Evolutionary conservation across 306 rosid genomes (phyloP), one percentile per base, ranked within the genome.

Genomic region (Coriaria nepalensis): DNA sequence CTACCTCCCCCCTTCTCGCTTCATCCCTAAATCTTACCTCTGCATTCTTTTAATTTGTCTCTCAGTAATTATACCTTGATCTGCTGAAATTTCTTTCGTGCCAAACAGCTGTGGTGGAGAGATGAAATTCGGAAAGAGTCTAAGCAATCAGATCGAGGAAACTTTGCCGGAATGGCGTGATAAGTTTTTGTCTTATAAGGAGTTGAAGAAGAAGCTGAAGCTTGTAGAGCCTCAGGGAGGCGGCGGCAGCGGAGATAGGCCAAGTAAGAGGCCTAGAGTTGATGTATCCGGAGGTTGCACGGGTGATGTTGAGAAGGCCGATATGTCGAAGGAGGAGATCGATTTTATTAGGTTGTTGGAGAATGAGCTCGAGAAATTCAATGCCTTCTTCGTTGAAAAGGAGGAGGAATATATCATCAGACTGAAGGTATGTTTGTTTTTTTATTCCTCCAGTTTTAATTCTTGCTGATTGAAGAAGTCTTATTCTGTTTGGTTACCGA

Each of bases 61-160:
- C n/a, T n/a, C n/a, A n/a, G n/a, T n/a, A n/a, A n/a, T n/a, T n/a
- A n/a, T n/a, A n/a, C n/a, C n/a, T n/a, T n/a, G n/a, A n/a, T n/a
- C n/a, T n/a, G n/a, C n/a, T n/a, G n/a, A n/a, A n/a, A n/a, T n/a
- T n/a, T n/a, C n/a, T n/a, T n/a, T 29, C 20, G 20, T 7, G 10
- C 36, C 20, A 2, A 14, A 9, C 5, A 43, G 8, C 46, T n/a
- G n/a, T n/a, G 34, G 35, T 9, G 2, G 12, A 35, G 40, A 35
- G 45, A 87, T 87, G 96, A 87, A 87, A 70, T 87, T 87, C 69
- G 96, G 96, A 5, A 87, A 87, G 73, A 87, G 96, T 57, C 73
- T 87, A 5, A 79, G 94, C 59, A 77, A 43, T 63, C 96, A 87
- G 81, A 87, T 87, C 72, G 96, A 82, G 49, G 86, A 82, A 67